A percentile compares a stretch with the other conserved stretches of the same genome.
Evolutionary conservation across 768 basidiomycete species (phyloP).

Genomic region (Lentinula aciculospora): DNA sequence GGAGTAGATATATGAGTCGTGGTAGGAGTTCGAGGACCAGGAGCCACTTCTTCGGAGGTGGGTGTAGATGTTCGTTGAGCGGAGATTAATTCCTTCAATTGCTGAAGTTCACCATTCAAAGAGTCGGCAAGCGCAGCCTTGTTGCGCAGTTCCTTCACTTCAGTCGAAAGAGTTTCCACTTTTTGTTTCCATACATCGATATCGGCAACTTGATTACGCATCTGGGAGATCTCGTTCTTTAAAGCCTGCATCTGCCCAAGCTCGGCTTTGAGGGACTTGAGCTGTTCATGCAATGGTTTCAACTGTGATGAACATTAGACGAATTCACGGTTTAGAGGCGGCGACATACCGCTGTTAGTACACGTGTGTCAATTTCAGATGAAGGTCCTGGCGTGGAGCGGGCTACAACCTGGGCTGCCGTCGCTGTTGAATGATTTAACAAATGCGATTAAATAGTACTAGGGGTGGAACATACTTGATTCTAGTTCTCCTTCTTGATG

Average conservation of each 20-base stretch:
- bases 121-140: conserved; percentile 17
- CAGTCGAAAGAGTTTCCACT: conserved; percentile 27
- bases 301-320: conserved; percentile 25
- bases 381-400: not conserved
- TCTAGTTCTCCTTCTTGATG: conserved; percentile 13
- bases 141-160: conserved; percentile 22
- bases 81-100: conserved; percentile 10
- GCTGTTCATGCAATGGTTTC: conserved; percentile 46
- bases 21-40: conserved; percentile 4
- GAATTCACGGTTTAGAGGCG: not conserved
- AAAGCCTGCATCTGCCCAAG: conserved; percentile 30
- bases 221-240: conserved; percentile 25
- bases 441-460: too few relatives aligned
- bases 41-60: not conserved
- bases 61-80: not conserved
- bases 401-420: not conserved
- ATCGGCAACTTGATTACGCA: conserved; percentile 28
- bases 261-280: conserved; percentile 41
- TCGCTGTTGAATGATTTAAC: not conserved
- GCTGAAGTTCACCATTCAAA: conserved; percentile 17
- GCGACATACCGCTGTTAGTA: conserved; percentile 28
- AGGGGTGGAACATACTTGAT: not conserved
- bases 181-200: conserved; percentile 26
- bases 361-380: conserved; percentile 9
- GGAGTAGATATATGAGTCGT: not conserved